phyloP scores from a whole-genome alignment of 768 basidiomycete genomes.

The Rhodotorula diobovata region DNA sequence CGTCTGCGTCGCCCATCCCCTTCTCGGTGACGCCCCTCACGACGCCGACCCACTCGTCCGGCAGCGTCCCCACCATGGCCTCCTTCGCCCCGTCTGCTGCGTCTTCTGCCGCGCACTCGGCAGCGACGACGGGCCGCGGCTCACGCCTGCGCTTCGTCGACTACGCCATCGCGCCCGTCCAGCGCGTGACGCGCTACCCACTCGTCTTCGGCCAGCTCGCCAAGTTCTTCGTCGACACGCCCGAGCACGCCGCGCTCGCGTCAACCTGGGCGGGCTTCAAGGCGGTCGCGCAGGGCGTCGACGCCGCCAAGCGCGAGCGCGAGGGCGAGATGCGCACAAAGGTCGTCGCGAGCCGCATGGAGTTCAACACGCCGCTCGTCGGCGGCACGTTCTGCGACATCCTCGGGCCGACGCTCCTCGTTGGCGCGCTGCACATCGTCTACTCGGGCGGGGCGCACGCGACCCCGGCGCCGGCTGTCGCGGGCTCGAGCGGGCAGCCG shows the following conservation, averaged over 20 bases:
- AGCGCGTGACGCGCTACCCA: constrained; percentile 92
- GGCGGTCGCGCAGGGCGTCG: constrained; percentile 67
- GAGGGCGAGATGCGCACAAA: constrained; percentile 64
- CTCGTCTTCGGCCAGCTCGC: constrained; percentile 73
- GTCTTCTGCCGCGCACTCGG: constrained; percentile 14
- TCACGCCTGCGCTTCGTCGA: constrained; percentile 56
- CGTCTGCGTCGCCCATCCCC: constrained; percentile 5
- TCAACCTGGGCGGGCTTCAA: constrained; percentile 63
- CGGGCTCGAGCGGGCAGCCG: not conserved
- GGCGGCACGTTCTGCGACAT: constrained; percentile 52
- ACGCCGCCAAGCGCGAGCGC: constrained; percentile 69
- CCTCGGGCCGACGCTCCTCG: constrained; percentile 71
- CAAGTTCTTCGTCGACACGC: constrained; percentile 22
- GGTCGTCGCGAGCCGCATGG: constrained; percentile 65
- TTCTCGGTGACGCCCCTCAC: not conserved
- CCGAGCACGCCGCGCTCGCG: constrained; percentile 21
- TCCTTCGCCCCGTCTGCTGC: constrained; percentile 35
- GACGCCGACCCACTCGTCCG: constrained; percentile 5
- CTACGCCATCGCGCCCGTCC: constrained; percentile 95
- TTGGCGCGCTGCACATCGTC: constrained; percentile 86
- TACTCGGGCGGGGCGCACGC: constrained; percentile 57
- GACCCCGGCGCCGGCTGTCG: not conserved
- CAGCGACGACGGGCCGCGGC: not conserved
- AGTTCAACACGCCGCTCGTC: constrained; percentile 43
- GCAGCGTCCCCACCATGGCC: constrained; percentile 49